These are phyloP conservation scores for Thelonectria blattea DNA, from an alignment of 2,329 filamentous ascomycete genomes.

Conservation along the genomic window DNA sequence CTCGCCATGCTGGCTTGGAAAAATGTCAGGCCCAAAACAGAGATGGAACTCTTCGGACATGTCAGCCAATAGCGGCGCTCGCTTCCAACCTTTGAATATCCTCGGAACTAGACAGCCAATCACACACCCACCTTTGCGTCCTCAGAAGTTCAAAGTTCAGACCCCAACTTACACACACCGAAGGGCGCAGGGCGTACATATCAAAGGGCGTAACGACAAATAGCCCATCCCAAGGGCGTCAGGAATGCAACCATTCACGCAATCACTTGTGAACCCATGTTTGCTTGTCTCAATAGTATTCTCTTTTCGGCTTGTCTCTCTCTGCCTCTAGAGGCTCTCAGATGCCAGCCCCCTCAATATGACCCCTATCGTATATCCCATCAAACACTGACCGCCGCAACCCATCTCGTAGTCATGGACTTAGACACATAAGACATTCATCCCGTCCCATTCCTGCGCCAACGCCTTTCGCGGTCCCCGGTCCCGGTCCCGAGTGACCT, in stretches of 20 bases:
- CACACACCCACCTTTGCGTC: too few species aligned
- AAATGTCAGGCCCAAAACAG: background rate
- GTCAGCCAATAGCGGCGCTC: conserved; percentile 1
- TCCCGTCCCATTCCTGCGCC: conserved; percentile 34
- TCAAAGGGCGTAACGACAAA: too few species aligned
- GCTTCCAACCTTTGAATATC: background rate
- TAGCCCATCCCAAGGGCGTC: background rate
- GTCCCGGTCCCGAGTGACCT: conserved; percentile 25
- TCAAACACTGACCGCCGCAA: conserved; percentile 24
- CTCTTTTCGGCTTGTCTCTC: conserved; percentile 3
- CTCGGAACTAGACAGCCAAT: too few species aligned
- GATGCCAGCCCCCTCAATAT: conserved; percentile 6
- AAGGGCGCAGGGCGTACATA: background rate
- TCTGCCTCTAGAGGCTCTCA: background rate
- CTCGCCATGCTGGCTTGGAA: too few species aligned
- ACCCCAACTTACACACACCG: background rate
- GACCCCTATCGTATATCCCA: conserved; percentile 32
- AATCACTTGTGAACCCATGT: background rate
- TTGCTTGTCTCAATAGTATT: conserved; percentile 7
- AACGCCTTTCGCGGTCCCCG: conserved; percentile 34
- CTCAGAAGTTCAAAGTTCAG: background rate
- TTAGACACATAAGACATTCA: conserved; percentile 36
- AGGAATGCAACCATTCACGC: background rate
- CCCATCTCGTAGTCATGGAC: conserved; percentile 30
- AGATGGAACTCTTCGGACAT: background rate